Base-by-base conservation (phyloP, 306 rosid genomes). In the Sechiopsis laciniata region DNA sequence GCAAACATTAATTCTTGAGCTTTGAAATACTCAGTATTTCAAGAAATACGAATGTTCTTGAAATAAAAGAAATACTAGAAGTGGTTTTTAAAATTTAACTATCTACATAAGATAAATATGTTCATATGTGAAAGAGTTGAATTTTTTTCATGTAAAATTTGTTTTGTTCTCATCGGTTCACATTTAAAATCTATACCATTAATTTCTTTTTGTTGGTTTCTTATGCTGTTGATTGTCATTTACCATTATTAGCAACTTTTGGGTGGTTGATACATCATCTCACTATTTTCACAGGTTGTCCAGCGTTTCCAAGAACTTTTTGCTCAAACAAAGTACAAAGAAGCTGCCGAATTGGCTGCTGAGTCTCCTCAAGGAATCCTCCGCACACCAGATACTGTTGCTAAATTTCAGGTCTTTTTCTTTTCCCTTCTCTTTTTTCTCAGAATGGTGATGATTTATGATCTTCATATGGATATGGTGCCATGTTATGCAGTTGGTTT, bases 261-360 rank as follows among this genome's bases (percentile, higher is more conserved):
- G 46, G 55, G 59, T 69, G 45, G 37, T 71, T 74, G 59, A 75
- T 81, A 60, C 66, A 24, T 75, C 32, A 26, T 16, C 64, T 56
- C 50, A 75, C 76, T 76, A 80, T 64, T 79, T 50, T 81, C 77
- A 68, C 83, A 95, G 99, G 99, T 95, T 72, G 99, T 95, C 74
- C 96, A 95, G 81, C 96, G 95, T 75, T 95, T 95, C 78, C 99
- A 95, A 84, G 99, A 95, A 82, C 86, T 95, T 46, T 95, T 95
- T 88, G 99, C 99, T 59, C 99, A 95, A 84, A 91, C 97, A 2
- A 95, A 95, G 80, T 95, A 95, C 82, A 95, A 95, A 83, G 99
- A 95, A 84, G 99, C 99, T 56, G 99, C 99, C 19, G 99, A 95
- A 78, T 92, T 95, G 86, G 99, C 99, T 61, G 99, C 99, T 46